These are phyloP conservation scores for Phytophthora rubi DNA, from an alignment of 352 stramenopile species.

Conservation along the genomic window DNA sequence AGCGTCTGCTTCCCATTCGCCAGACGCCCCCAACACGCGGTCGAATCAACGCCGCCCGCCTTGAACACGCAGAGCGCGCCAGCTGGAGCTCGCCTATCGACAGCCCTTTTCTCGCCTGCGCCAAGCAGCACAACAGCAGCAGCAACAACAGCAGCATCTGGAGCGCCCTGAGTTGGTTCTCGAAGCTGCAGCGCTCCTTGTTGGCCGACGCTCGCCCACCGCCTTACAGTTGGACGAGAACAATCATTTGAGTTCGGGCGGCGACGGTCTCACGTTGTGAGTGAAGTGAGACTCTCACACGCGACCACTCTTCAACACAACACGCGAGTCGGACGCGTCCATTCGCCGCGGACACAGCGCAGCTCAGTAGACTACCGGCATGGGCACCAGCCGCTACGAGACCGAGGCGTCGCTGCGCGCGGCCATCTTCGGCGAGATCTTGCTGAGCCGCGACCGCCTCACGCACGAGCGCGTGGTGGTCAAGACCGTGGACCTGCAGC, in stretches of 20 bases:
- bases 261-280: constrained; percentile 7
- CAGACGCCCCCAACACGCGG: constrained; percentile 9
- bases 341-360: too few species aligned
- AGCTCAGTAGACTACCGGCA: background rate
- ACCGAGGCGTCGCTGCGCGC: constrained; percentile 49
- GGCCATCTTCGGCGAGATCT: constrained; percentile 76
- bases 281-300: background rate
- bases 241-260: constrained; percentile 10
- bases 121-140: too few species aligned
- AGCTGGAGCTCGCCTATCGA: too few species aligned
- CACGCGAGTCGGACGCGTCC: background rate
- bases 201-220: background rate
- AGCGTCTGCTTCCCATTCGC: background rate
- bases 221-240: constrained; percentile 29
- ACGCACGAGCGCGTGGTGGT: constrained; percentile 66
- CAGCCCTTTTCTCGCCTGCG: background rate
- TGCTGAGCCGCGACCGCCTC: constrained; percentile 63
- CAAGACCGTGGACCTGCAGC: constrained; percentile 73
- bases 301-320: constrained; percentile 2
- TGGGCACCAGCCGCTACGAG: constrained; percentile 51
- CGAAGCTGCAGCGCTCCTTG: too few species aligned
- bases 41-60: background rate
- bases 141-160: constrained; percentile 7
- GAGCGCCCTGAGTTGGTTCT: constrained; percentile 11
- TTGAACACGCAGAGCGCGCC: constrained; percentile 15